Conservation (phyloP, 169 alveolate species). For the Cryptosporidium canis region DNA sequence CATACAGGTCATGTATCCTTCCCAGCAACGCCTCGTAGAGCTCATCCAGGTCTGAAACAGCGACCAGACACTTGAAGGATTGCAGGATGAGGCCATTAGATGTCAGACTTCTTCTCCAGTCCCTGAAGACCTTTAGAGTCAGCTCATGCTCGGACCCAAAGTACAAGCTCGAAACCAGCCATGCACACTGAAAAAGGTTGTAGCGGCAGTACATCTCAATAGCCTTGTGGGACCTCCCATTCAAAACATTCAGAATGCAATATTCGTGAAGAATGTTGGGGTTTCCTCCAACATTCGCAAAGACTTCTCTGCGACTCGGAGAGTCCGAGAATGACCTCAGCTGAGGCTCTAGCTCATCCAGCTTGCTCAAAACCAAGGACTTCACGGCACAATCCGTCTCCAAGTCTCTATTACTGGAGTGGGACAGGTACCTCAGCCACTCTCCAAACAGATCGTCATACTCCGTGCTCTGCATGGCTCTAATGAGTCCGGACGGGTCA, state of each 20-base stretch:
- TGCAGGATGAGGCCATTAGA: constrained; percentile 7
- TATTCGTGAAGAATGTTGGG: constrained; percentile 36
- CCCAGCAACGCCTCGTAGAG: background rate
- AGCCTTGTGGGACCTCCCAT: constrained; percentile 27
- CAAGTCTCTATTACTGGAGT: too few relatives aligned
- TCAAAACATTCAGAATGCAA: constrained; percentile 16
- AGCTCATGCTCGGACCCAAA: background rate
- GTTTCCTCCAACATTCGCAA: background rate
- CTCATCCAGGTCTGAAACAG: background rate
- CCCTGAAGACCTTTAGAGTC: constrained; percentile 1
- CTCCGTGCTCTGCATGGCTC: too few relatives aligned
- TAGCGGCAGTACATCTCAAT: constrained; percentile 59
- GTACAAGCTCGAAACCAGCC: background rate
- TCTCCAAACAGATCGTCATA: too few relatives aligned
- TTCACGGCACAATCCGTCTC: too few relatives aligned
- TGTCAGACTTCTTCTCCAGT: constrained; percentile 5
- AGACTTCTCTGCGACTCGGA: background rate
- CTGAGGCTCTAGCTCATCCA: background rate
- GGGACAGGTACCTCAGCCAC: too few relatives aligned
- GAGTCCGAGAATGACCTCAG: background rate
- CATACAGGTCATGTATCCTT: background rate
- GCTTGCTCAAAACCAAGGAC: too few relatives aligned
- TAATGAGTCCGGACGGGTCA: too few relatives aligned
- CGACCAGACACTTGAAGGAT: constrained; percentile 28
- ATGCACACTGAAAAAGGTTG: constrained; percentile 30